Evolutionary conservation across 2,329 filamentous ascomycete species (phyloP).

Genomic region (Chrysoporthe austroafricana): DNA sequence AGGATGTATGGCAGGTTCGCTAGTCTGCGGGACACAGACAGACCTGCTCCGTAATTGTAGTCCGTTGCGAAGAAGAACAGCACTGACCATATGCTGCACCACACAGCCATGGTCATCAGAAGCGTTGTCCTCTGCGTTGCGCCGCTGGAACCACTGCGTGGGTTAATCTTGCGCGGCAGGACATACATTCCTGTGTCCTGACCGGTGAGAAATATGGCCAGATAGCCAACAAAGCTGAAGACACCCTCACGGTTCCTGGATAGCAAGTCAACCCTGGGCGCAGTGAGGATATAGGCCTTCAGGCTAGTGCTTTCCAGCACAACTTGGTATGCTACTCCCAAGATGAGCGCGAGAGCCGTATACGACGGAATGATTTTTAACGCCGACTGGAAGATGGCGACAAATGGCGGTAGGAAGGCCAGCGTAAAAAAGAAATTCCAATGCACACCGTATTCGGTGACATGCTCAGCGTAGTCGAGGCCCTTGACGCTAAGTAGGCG

Average conservation of each 20-base stretch:
- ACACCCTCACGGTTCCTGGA: slow-evolving; percentile 93
- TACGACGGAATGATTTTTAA: slow-evolving; percentile 76
- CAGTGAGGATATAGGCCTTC: slow-evolving; percentile 80
- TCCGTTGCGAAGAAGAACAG: slow-evolving; percentile 73
- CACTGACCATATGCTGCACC: slow-evolving; percentile 68
- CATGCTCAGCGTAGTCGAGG: slow-evolving; percentile 94
- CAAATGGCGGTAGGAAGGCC: slow-evolving; percentile 83
- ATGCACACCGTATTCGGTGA: slow-evolving; percentile 96
- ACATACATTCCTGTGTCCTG: slow-evolving; percentile 82
- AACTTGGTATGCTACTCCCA: slow-evolving; percentile 74
- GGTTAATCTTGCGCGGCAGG: slow-evolving; percentile 63
- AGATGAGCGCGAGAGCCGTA: slow-evolving; percentile 70
- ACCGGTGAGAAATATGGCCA: slow-evolving; percentile 91
- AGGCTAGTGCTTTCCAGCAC: slow-evolving; percentile 76
- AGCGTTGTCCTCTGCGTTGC: slow-evolving; percentile 59
- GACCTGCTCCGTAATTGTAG: slow-evolving; percentile 70
- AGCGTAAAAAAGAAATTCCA: slow-evolving; percentile 99
- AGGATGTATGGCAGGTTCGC: slow-evolving; percentile 93
- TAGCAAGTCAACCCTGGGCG: slow-evolving; percentile 76
- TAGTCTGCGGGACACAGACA: slow-evolving; percentile 82
- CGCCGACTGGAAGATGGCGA: slow-evolving; percentile 78
- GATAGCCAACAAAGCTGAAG: slow-evolving; percentile 92
- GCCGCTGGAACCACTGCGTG: slow-evolving; percentile 46
- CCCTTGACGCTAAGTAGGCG: slow-evolving; percentile 90
- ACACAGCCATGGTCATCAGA: slow-evolving; percentile 65